These are phyloP conservation scores for Leccinum barrowsii DNA, from an alignment of 768 basidiomycete genomes.

Conservation along the genomic window DNA sequence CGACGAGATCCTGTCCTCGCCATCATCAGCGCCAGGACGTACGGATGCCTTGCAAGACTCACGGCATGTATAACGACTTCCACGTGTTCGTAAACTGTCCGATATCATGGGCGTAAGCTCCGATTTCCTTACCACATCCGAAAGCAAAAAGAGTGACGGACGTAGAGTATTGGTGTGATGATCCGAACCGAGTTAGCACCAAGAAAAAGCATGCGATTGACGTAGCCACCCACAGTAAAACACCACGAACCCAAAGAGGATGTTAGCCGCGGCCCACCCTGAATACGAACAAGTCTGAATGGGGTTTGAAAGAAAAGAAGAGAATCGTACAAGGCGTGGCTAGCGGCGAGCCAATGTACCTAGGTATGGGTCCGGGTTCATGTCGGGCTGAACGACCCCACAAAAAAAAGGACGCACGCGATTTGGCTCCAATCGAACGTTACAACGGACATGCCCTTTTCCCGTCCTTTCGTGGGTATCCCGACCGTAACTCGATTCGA, in stretches of 20 bases:
- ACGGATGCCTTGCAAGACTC: constrained; percentile 13
- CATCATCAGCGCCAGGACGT: neutral
- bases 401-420: constrained; percentile 26
- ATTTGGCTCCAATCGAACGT: constrained; percentile 84
- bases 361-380: constrained; percentile 1
- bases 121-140: constrained; percentile 28
- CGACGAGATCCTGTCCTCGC: constrained; percentile 48
- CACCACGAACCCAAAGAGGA: constrained; percentile 60
- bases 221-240: constrained; percentile 44
- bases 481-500: neutral
- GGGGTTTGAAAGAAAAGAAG: neutral
- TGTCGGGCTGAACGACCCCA: neutral
- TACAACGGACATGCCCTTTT: constrained; percentile 61
- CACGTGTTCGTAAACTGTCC: constrained; percentile 59
- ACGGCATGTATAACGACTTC: constrained; percentile 58
- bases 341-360: constrained; percentile 46
- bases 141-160: constrained; percentile 41
- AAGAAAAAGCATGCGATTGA: neutral
- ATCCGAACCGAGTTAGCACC: constrained; percentile 20
- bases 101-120: neutral
- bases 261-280: constrained; percentile 79
- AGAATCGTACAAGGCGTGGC: constrained; percentile 55
- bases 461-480: neutral
- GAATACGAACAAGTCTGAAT: neutral
- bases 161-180: constrained; percentile 37